Evolutionary conservation across 192 early-diverging fungal species (phyloP), one percentile per base, ranked within the genome.

Genomic region (Coemansia sp.): DNA sequence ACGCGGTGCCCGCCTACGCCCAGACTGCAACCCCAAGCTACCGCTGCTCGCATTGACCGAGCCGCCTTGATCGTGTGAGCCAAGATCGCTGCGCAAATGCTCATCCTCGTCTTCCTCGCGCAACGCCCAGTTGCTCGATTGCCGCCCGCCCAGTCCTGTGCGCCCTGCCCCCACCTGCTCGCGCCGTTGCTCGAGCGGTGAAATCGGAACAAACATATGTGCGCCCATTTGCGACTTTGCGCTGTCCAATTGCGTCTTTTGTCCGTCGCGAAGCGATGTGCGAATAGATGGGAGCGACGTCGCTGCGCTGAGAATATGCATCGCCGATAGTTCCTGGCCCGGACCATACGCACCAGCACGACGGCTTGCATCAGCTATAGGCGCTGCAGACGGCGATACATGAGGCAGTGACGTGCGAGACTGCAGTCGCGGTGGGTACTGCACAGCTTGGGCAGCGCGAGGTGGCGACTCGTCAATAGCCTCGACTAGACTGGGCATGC

Each of bases 191-290:
- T 80, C 77, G 3, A 80, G 61, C 4, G 77, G 77, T 29, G 77
- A 80, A 56, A 80, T 74, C 1, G 77, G 77, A 49, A 80, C 77
- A 32, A 67, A 68, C 77, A 80, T 70, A 25, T 68, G 71, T 19
- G 67, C 19, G 15, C 38, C 65, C 14, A 59, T 56, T 37, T 69
- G 67, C 19, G 71, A 53, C 53, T 66, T 69, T 60, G 68, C 38
- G 0, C 54, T 47, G 19, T 70, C 67, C 29, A 73, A 12, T 9
- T 70, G 71, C 3, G 65, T 23, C 45, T 65, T 73, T 57, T 57
- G 29, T 15, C 48, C 57, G 43, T 74, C 71, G 11, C 72, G 68
- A 21, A 64, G 29, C 9, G 62, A 57, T 0, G 68, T 65, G 10
- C 76, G 67, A 2, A 79, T 79, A 7, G 76, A 73, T 3, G 76